Percentiles rank a stretch among this genome's conserved stretches.
These are phyloP conservation scores for Pichia sp. DNA, from an alignment of 1,139 yeast species.

Conservation along the genomic window DNA sequence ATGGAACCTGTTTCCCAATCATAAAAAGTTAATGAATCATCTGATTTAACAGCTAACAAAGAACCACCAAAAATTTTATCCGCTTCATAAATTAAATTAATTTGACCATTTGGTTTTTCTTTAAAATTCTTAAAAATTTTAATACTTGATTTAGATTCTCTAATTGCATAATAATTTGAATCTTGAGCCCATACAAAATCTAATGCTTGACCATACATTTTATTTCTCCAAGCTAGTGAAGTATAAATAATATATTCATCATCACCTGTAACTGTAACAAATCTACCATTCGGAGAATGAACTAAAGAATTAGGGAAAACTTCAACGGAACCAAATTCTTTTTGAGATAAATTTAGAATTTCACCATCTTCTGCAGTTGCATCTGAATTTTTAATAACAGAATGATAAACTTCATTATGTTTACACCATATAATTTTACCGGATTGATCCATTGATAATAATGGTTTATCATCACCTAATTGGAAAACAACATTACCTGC, in stretches of 20 bases:
- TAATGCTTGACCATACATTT: constrained; percentile 81
- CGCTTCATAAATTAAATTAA: constrained; percentile 67
- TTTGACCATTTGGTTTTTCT: constrained; percentile 56
- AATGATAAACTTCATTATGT: constrained; percentile 82
- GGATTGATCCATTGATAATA: constrained; percentile 85
- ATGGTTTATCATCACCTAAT: constrained; percentile 91
- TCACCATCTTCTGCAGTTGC: constrained; percentile 77
- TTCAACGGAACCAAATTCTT: constrained; percentile 89
- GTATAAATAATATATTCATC: constrained; percentile 96
- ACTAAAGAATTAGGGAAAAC: constrained; percentile 80
- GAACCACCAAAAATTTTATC: constrained; percentile 85
- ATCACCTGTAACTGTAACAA: constrained; percentile 95
- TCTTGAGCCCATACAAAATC: constrained; percentile 96
- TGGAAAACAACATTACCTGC: constrained; percentile 85
- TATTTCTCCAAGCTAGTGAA: constrained; percentile 96
- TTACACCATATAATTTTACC: constrained; percentile 90
- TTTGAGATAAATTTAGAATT: constrained; percentile 62
- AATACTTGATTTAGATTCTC: constrained; percentile 62
- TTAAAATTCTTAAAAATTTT: constrained; percentile 79
- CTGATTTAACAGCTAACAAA: constrained; percentile 73
- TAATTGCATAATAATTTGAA: constrained; percentile 77
- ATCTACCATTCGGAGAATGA: constrained; percentile 97
- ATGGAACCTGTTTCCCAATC: constrained; percentile 88
- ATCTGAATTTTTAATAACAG: constrained; percentile 67
- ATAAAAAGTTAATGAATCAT: constrained; percentile 77